A percentile compares a stretch with the other conserved stretches of the same genome.
phyloP scores from a whole-genome alignment of 352 stramenopile species.

The Pythium grandisporangium region DNA sequence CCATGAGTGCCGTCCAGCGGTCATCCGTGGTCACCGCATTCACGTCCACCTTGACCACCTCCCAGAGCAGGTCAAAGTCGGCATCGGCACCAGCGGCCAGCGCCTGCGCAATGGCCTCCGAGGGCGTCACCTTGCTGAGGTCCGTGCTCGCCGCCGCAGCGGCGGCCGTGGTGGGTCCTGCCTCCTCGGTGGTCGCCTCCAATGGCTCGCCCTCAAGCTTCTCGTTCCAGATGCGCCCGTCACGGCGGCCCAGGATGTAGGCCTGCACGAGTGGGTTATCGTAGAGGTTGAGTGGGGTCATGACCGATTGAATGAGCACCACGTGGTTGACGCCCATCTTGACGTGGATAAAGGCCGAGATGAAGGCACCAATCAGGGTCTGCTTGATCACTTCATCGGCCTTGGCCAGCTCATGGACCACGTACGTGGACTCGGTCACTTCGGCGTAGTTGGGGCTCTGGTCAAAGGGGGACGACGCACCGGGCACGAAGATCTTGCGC shows the following conservation, averaged over 20 bases:
- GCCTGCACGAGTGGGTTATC: slow-evolving; percentile 73
- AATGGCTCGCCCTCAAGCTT: slow-evolving; percentile 63
- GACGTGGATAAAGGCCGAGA: slow-evolving; percentile 76
- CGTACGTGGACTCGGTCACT: slow-evolving; percentile 75
- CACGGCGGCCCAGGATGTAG: slow-evolving; percentile 55
- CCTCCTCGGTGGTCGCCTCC: slow-evolving; percentile 27
- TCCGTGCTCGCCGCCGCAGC: slow-evolving; percentile 3
- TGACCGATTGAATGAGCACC: slow-evolving; percentile 81
- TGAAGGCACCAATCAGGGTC: slow-evolving; percentile 67
- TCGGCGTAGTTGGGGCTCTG: slow-evolving; percentile 70
- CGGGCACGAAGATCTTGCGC: slow-evolving; percentile 72
- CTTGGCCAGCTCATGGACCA: slow-evolving; percentile 55
- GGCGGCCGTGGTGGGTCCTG: slow-evolving; percentile 3
- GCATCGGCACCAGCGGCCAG: slow-evolving; percentile 52
- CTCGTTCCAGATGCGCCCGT: slow-evolving; percentile 73
- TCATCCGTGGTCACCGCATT: slow-evolving; percentile 66
- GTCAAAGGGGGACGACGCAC: slow-evolving; percentile 68
- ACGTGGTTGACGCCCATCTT: slow-evolving; percentile 84
- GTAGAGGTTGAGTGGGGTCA: slow-evolving; percentile 79
- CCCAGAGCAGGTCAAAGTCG: slow-evolving; percentile 66
- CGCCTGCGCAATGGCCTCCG: slow-evolving; percentile 51
- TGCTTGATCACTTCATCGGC: slow-evolving; percentile 78
- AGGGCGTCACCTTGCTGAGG: slow-evolving; percentile 16
- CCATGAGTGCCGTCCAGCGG: slow-evolving; percentile 79
- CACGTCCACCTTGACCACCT: slow-evolving; percentile 39